Evolutionary conservation across 306 rosid species (phyloP), one percentile per base, ranked within the genome.

Genomic region (Gynostemma pentaphyllum): DNA sequence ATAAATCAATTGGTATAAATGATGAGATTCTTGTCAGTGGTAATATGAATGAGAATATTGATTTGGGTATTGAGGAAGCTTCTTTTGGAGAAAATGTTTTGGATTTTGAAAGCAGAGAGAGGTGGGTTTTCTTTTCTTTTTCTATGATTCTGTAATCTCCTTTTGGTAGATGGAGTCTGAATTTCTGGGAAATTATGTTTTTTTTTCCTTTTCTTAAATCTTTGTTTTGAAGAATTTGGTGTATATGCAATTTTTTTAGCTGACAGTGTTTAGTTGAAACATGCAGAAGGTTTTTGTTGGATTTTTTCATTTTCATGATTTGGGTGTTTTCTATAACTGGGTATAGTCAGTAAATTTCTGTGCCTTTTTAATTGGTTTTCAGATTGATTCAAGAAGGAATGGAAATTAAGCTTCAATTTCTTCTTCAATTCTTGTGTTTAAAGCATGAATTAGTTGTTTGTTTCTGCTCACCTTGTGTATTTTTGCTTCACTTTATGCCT

Each of bases 31-130:
- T 61, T 30, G 68, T 9, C 39, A 34, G 54, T 37, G 54, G 36
- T 29, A 50, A 59, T 14, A 57, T n/a, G 40, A 41, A 46, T 27
- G 79, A 73, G 13, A 74, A 60, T 68, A 72, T 62, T 22, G 90
- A 81, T 32, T 72, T 71, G 44, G 83, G 69, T 4, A 66, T 23
- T 9, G 83, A 79, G 65, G 95, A 92, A 73, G 88, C 90, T 55
- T 84, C 87, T 1, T 88, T 82, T 14, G 99, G 95, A 10, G 99
- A 88, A 37, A 92, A 88, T 79, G 77, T 78, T 63, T 70, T 78
- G 90, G 96, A 86, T 70, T 76, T 75, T 50, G 99, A 88, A 78
- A 81, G 85, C 52, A 80, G 94, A 88, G 96, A 84, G 45, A 92
- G 99, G 99, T 92, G 81, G 69, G 42, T 36, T 32, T 42, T 14